Base-by-base conservation (phyloP, 1,284 basidiomycete genomes). In the Sanghuangporus sanghuang region DNA sequence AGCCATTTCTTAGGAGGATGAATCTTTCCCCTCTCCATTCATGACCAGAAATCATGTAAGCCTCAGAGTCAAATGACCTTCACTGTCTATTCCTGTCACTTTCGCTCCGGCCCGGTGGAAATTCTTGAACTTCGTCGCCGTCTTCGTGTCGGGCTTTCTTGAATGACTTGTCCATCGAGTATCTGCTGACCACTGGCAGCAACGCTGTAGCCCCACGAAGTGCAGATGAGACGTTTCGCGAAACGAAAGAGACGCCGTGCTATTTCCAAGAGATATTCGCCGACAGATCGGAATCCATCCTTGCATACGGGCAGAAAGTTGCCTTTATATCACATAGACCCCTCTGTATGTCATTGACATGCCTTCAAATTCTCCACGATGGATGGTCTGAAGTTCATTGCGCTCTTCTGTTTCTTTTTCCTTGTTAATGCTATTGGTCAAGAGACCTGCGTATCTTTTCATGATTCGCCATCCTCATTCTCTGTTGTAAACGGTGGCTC, bases 401-500 rank as follows among this genome's bases (percentile, higher is more conserved):
- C 8, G 32, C 50, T 58, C 23, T 23, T 40, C 57, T 9, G 9
- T 23, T 35, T 23, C 6, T 32, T 18, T 42, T n/a, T 11, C 32
- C 54, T 64, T 21, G 73, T 70, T 7, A 63, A 67, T 42, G 73
- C 72, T 9, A 76, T 77, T 35, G 75, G 75, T 6, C 74, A 77
- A 62, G 63, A 64, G 8, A 69, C 71, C 23, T 75, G 73, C 65
- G 73, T 75, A 64, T 69, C 72, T 6, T 74, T 77, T 68, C 16
- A n/a, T 8, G 8, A 14, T 12, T 68, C 71, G 14, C 62, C 69
- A 1, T 63, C 79, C 74, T 67, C 74, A 4, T 76, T 77, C 65
- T 57, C 80, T 11, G 72, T 85, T 63, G 82, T 83, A 52, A 73
- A 70, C 63, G 75, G 76, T 39, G 76, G 78, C 57, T 73, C 72